Conservation (phyloP, 208 protist genomes). For the Acanthamoeba divionensis region DNA sequence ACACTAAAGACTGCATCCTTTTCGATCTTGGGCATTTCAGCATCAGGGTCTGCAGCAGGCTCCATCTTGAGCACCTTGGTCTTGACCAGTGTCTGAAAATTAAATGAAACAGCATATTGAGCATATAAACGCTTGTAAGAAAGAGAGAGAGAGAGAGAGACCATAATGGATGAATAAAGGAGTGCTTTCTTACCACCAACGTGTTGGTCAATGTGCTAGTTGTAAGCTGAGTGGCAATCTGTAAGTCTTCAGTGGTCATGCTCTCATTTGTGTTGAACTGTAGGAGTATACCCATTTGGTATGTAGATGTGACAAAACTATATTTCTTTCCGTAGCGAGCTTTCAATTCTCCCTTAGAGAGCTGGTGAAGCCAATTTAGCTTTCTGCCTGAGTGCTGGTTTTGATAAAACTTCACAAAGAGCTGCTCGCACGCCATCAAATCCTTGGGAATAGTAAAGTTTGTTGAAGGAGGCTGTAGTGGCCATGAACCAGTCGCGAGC, state of each 20-base stretch:
- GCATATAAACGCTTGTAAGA: not conserved
- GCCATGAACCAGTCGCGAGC: conserved; percentile 75
- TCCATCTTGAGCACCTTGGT: conserved; percentile 63
- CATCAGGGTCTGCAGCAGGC: not conserved
- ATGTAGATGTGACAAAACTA: conserved; percentile 63
- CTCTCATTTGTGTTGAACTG: conserved; percentile 66
- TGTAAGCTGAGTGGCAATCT: conserved; percentile 69
- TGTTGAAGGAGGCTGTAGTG: conserved; percentile 66
- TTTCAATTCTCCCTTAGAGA: conserved; percentile 76
- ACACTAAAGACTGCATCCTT: conserved; percentile 33
- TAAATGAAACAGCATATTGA: not conserved
- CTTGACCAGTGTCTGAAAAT: conserved; percentile 59
- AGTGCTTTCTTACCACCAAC: conserved; percentile 47
- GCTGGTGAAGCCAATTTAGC: conserved; percentile 77
- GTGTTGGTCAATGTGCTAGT: conserved; percentile 60
- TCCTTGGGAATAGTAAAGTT: conserved; percentile 73
- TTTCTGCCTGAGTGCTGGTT: conserved; percentile 68
- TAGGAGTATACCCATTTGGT: conserved; percentile 73
- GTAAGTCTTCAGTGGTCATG: conserved; percentile 62
- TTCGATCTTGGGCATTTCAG: conserved; percentile 41
- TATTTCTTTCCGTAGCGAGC: conserved; percentile 65
- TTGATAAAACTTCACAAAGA: conserved; percentile 58
- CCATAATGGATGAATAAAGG: not conserved
- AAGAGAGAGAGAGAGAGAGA: not conserved
- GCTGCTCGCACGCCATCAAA: not conserved